A percentile compares a stretch with the other conserved stretches of the same genome.
Evolutionary conservation across 805 yeast genomes (phyloP).

Genomic region (Saturnispora gosingensis): DNA sequence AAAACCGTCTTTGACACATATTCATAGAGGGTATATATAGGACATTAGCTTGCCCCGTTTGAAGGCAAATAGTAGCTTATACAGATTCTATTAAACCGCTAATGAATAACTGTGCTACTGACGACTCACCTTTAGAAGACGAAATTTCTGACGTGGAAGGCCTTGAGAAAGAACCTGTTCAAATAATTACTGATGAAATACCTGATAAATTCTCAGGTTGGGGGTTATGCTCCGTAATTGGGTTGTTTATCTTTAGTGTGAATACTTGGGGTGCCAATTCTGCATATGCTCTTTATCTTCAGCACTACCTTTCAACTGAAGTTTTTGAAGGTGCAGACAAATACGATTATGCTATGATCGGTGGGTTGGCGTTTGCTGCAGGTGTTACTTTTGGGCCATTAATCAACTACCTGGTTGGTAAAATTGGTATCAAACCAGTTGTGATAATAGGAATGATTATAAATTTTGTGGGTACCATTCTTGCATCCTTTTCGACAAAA

Average conservation of each 20-base stretch:
- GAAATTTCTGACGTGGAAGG: not conserved
- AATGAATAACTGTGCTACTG: not conserved
- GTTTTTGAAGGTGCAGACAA: conserved; percentile 46
- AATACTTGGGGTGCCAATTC: conserved; percentile 69
- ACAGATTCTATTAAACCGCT: not conserved
- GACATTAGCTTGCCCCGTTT: not conserved
- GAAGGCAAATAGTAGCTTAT: not conserved
- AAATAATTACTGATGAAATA: conserved; percentile 14
- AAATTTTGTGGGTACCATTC: conserved; percentile 45
- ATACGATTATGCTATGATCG: conserved; percentile 55
- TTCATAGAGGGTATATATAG: not conserved
- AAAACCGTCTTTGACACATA: not conserved
- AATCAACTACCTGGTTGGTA: conserved; percentile 37
- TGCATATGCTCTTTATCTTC: conserved; percentile 55
- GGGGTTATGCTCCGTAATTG: conserved; percentile 40
- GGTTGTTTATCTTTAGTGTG: conserved; percentile 42
- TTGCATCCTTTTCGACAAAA: conserved; percentile 51
- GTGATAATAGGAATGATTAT: conserved; percentile 38
- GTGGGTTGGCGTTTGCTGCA: conserved; percentile 55
- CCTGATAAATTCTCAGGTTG: conserved; percentile 69
- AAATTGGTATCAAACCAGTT: conserved; percentile 32
- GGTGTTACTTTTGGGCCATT: conserved; percentile 44
- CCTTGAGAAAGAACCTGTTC: not conserved
- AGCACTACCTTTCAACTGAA: conserved; percentile 43
- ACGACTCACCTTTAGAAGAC: not conserved